Base-by-base conservation (phyloP, 495 filamentous ascomycete genomes). In the Penicillium silybi region DNA sequence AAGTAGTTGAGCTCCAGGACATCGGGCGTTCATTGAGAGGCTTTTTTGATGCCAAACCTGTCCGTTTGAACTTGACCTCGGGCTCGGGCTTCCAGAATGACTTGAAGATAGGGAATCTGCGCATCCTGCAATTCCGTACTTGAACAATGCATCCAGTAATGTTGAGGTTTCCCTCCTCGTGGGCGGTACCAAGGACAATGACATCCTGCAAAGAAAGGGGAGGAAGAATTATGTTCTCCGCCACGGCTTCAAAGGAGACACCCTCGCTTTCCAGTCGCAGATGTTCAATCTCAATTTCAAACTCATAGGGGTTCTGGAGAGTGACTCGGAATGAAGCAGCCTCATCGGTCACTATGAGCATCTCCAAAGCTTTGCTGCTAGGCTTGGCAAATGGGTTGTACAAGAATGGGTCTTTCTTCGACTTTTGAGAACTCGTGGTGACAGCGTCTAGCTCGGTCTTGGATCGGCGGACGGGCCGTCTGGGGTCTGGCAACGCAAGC, bases 301-400 rank as follows among this genome's bases (percentile, higher is more conserved):
- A 88, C 46, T 97, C 92, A 63, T 89, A 96, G 1, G 90, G 88
- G 59, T 98, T 98, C 60, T 97, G 95, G 4, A 98, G 75, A 7
- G 85, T 88, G 25, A 97, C 77, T 61, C 75, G 78, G 66, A 96
- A 97, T 3, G 77, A 79, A 3, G 86, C 84, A 56, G 76, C 66
- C 64, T 97, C 92, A 23, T 84, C 84, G 4, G 89, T 82, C 50
- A 95, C 84, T 41, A 95, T 73, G 13, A 90, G 73, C 52, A 75
- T 73, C 53, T 93, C 86, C 11, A 80, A 70, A 16, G 75, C 68
- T 39, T 71, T 76, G 46, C 82, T 83, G 1, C 79, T 75, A 46
- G 82, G 73, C 66, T 89, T 90, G 39, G 87, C 62, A 55, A 95
- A 96, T 1, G 92, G 87, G 58, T 96, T 96, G 56, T 96, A 93